These are phyloP conservation scores for Pyrenophora teres DNA, from an alignment of 2,329 filamentous ascomycete genomes.

Conservation along the genomic window DNA sequence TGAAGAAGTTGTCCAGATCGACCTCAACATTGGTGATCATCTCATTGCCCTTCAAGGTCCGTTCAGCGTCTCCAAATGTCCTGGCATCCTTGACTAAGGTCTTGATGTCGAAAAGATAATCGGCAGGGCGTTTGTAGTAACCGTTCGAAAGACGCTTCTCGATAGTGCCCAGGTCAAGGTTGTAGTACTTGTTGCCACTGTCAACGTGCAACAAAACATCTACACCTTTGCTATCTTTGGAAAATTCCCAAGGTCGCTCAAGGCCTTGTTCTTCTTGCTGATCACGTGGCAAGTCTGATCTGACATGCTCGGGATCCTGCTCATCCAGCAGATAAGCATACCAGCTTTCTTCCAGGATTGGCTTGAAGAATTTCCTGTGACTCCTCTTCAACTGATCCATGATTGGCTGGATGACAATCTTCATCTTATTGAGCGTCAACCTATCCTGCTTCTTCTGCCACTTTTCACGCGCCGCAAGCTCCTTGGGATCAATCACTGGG, in stretches of 20 bases:
- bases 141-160: constrained; percentile 97
- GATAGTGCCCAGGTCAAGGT: constrained; percentile 88
- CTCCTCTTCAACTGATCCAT: constrained; percentile 95
- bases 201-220: constrained; percentile 75
- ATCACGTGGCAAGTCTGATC: constrained; percentile 63
- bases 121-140: constrained; percentile 87
- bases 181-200: constrained; percentile 89
- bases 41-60: constrained; percentile 86
- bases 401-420: constrained; percentile 86
- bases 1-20: constrained; percentile 73
- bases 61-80: constrained; percentile 79
- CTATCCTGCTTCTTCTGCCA: constrained; percentile 81
- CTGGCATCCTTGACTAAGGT: constrained; percentile 83
- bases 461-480: constrained; percentile 80
- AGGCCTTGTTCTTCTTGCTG: constrained; percentile 59
- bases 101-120: constrained; percentile 88
- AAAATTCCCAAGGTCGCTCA: constrained; percentile 76
- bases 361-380: constrained; percentile 85
- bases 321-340: constrained; percentile 87
- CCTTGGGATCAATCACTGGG: constrained; percentile 57
- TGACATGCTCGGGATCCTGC: constrained; percentile 69
- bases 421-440: constrained; percentile 81
- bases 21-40: constrained; percentile 92
- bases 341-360: constrained; percentile 70
- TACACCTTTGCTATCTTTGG: constrained; percentile 77